Evolutionary conservation across 2,329 filamentous ascomycete species (phyloP), one percentile per base, ranked within the genome.

Genomic region (Bipolaris oryzae): DNA sequence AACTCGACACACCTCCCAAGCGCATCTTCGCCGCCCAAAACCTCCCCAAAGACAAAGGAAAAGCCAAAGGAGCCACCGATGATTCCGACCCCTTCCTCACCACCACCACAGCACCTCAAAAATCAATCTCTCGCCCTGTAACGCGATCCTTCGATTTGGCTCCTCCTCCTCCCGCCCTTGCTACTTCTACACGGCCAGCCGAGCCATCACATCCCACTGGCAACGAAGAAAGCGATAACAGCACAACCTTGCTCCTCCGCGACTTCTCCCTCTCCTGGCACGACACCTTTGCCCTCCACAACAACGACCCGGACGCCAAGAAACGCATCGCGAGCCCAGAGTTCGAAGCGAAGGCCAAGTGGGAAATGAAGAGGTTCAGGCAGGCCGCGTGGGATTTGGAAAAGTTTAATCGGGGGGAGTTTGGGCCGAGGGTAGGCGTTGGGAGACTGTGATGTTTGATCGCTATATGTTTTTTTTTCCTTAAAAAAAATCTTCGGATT

Each of bases 371-470:
- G 56, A 63, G 64, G 50, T 74, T 77, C 35, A 71, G 63, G 55
- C 67, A 61, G 37, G 68, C 74, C 0, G 71, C 72, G 0, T 72
- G 55, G n/a, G 68, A 74, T 58, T 41, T 78, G 35, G 62, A 61
- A 44, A 68, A 62, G 38, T 78, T 72, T 41, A 77, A 77, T 55
- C 60, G 70, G 2, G 75, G 74, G 0, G 70, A 72, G 25, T 77
- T 74, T 64, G 74, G 75, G 3, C 64, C 74, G 7, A 71, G 70
- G 54, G 69, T 49, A n/a, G 75, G 76, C 0, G 56, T 76, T n/a
- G 65, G 63, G 1, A 55, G 75, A 21, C 50, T 77, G 2, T 77
- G 60, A 57, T 7, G 5, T 35, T 21, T 5, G 18, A 34, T 3
- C 15, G 1, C 20, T 10, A 23, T 6, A 6, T 23, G 5, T 23